A percentile compares a stretch with the other conserved stretches of the same genome.
Conservation (phyloP, 140 eudicot species). For the Stevia rebaudiana region DNA sequence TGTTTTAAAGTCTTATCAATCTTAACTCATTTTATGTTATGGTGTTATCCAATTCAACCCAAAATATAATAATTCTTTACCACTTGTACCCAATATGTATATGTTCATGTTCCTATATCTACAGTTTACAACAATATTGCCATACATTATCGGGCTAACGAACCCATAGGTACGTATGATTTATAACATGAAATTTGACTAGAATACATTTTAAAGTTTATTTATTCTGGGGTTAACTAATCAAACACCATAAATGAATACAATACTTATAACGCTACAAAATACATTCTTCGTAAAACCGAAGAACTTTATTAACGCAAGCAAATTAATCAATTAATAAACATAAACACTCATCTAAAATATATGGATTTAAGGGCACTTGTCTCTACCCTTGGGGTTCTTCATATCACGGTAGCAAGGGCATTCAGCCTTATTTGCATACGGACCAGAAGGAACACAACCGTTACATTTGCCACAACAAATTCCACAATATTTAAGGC, state of each 20-base stretch:
- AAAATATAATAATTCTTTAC: no score
- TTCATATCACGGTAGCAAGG: slow-evolving; percentile 57
- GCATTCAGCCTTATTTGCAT: slow-evolving; percentile 48
- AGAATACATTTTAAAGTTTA: no score
- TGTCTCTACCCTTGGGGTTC: slow-evolving; percentile 44
- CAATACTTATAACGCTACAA: not conserved
- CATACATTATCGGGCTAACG: no score
- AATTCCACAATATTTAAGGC: slow-evolving; percentile 29
- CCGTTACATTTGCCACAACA: slow-evolving; percentile 33
- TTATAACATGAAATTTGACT: no score
- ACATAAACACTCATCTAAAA: not conserved
- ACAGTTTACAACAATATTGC: no score
- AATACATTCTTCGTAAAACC: not conserved
- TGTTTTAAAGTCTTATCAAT: no score
- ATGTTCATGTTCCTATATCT: no score
- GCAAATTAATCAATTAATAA: not conserved
- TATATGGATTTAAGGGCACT: slow-evolving; percentile 42
- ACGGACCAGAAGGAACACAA: slow-evolving; percentile 62
- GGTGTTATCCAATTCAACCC: no score
- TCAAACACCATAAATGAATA: not conserved
- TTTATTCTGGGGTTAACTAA: not conserved
- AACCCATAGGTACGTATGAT: no score
- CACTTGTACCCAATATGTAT: no score
- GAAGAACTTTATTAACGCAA: not conserved
- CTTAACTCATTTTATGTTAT: no score